Evolutionary conservation across 2,329 filamentous ascomycete genomes (phyloP).

Genomic region (Knoxdaviesia capensis): DNA sequence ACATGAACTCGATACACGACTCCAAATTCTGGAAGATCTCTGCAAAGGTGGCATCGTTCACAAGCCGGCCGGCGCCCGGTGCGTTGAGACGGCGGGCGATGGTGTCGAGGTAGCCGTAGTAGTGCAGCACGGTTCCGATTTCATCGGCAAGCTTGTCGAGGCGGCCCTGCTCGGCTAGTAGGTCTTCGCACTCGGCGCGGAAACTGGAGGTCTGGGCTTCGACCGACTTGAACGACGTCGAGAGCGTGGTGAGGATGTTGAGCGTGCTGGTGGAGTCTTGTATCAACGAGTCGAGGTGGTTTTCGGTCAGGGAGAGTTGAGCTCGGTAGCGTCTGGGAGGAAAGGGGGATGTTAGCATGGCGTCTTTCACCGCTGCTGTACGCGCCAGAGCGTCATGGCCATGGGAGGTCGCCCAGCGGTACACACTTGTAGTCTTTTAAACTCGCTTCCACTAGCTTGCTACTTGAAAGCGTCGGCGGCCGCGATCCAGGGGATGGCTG

Average conservation of each 20-base stretch:
- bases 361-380: no score
- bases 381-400: no score
- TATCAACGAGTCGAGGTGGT: conserved; percentile 63
- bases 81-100: conserved; percentile 82
- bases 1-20: conserved; percentile 84
- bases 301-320: conserved; percentile 61
- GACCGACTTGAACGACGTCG: conserved; percentile 70
- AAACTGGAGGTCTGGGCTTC: conserved; percentile 86
- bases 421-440: no score
- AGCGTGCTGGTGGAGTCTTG: conserved; percentile 59
- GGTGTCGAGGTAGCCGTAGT: conserved; percentile 84
- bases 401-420: no score
- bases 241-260: conserved; percentile 55
- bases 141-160: conserved; percentile 64
- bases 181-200: conserved; percentile 74
- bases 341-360: no score
- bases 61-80: conserved; percentile 68
- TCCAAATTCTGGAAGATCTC: conserved; percentile 79
- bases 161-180: conserved; percentile 63
- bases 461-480: no score
- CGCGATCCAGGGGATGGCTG: no score
- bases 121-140: conserved; percentile 76
- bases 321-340: conserved; percentile 48
- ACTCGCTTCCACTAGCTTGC: no score
- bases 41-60: conserved; percentile 66